A percentile compares a stretch with the other conserved stretches of the same genome.
Conservation (phyloP, 2,329 filamentous ascomycete species). For the Aurifilum marmelostoma region DNA sequence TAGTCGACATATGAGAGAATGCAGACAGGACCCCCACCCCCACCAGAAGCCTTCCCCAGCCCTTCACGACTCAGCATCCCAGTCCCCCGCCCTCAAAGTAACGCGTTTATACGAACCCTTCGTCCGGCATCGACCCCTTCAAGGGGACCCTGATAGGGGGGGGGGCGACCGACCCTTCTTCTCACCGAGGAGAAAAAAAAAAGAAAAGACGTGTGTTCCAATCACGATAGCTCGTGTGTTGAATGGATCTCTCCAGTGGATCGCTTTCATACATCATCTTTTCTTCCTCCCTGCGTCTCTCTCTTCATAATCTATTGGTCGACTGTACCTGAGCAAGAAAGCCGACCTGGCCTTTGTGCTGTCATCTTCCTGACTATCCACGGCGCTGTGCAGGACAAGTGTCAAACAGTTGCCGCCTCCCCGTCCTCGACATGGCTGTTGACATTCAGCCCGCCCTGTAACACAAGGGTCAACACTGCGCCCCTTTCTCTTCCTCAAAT, state of each 20-base stretch:
- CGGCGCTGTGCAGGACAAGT: not conserved
- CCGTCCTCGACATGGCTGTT: not conserved
- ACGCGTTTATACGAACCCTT: not conserved
- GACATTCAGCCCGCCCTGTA: not conserved
- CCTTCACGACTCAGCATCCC: constrained; percentile 5
- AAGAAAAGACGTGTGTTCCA: not conserved
- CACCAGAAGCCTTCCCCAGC: not conserved
- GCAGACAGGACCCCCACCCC: not conserved
- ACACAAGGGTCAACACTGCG: not conserved
- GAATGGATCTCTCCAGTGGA: too few species aligned
- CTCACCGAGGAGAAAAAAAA: too few species aligned
- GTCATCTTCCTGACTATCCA: not conserved
- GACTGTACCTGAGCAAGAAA: not conserved
- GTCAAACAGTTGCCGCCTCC: not conserved
- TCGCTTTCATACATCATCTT: too few species aligned
- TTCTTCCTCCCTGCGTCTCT: not conserved
- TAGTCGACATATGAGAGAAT: not conserved
- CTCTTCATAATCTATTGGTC: not conserved
- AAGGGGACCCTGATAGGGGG: too few species aligned
- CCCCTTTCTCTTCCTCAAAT: not conserved
- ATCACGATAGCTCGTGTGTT: not conserved
- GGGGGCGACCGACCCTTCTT: too few species aligned
- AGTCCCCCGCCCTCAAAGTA: constrained; percentile 2
- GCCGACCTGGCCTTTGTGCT: not conserved
- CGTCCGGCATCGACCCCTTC: too few species aligned